These are phyloP conservation scores for Leccinum solheimii DNA, from an alignment of 1,284 basidiomycete genomes.

Conservation along the genomic window DNA sequence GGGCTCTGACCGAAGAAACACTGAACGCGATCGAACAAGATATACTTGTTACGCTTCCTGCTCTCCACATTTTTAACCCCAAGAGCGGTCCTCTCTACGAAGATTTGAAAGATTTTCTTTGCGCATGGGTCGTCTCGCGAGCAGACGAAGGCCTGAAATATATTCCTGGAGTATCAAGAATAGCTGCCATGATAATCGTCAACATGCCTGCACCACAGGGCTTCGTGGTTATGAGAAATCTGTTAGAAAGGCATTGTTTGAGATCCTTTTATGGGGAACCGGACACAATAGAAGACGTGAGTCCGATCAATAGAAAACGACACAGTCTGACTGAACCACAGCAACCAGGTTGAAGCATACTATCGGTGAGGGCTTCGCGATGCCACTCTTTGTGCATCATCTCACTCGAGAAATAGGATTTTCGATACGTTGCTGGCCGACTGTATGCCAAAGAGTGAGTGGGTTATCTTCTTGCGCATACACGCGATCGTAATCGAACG, in stretches of 20 bases:
- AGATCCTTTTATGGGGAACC: conserved; percentile 82
- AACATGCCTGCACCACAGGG: conserved; percentile 81
- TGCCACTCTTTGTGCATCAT: conserved; percentile 1
- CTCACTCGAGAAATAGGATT: conserved; percentile 55
- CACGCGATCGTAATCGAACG: conserved; percentile 3
- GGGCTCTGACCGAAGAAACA: conserved; percentile 62
- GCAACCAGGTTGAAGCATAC: conserved; percentile 73
- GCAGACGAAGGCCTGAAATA: conserved; percentile 88
- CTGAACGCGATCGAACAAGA: conserved; percentile 80
- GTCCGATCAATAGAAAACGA: conserved; percentile 30
- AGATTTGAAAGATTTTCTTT: conserved; percentile 85
- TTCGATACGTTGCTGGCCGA: conserved; percentile 92
- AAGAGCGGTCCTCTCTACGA: conserved; percentile 80
- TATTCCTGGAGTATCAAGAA: conserved; percentile 62
- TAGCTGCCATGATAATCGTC: conserved; percentile 88
- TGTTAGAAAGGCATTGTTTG: conserved; percentile 84
- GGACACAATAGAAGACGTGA: conserved; percentile 75
- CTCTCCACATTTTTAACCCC: conserved; percentile 83
- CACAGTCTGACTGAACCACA: conserved; percentile 32
- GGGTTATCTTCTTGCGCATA: not conserved
- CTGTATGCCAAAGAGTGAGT: conserved; percentile 88
- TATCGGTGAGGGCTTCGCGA: conserved; percentile 45
- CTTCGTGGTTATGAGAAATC: conserved; percentile 86
- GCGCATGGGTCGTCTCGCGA: conserved; percentile 89
- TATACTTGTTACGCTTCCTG: conserved; percentile 78